Evolutionary conservation across 208 protist species (phyloP).

Genomic region (Leptomonas pyrrhocoris): DNA sequence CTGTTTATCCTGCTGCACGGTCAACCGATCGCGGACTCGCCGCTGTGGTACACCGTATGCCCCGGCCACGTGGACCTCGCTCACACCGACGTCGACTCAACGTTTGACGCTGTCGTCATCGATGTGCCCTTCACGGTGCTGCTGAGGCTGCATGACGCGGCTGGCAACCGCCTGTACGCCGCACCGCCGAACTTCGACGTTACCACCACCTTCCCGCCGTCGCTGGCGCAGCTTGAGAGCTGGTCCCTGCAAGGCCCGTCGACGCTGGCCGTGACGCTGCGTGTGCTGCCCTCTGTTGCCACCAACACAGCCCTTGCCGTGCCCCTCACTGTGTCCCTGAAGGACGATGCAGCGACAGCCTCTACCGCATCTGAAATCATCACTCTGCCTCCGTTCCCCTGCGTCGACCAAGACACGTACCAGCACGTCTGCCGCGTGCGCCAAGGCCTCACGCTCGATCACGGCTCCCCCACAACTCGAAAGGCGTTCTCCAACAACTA

Average conservation of each 20-base stretch:
- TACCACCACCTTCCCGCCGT: conserved; percentile 9
- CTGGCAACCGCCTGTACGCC: conserved; percentile 46
- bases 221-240: conserved; percentile 18
- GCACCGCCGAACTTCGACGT: conserved; percentile 9
- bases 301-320: conserved; percentile 21
- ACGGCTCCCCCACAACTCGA: conserved; percentile 15
- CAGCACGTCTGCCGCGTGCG: conserved; percentile 28
- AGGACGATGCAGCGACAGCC: not conserved
- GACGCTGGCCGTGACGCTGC: conserved; percentile 25
- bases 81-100: conserved; percentile 34
- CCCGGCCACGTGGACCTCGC: conserved; percentile 38
- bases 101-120: conserved; percentile 67
- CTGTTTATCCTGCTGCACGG: conserved; percentile 67
- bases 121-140: conserved; percentile 53
- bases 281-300: conserved; percentile 21
- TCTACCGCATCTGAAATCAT: conserved; percentile 3
- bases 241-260: conserved; percentile 19
- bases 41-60: conserved; percentile 53
- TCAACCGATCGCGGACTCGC: conserved; percentile 69
- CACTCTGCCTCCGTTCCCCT: conserved; percentile 20
- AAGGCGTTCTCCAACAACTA: not conserved
- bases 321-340: conserved; percentile 10
- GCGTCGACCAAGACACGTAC: conserved; percentile 26
- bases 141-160: conserved; percentile 47
- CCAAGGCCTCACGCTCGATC: conserved; percentile 17